Evolutionary conservation across 768 basidiomycete species (phyloP), one percentile per base, ranked within the genome.

Genomic region (Hygrophorus russula): DNA sequence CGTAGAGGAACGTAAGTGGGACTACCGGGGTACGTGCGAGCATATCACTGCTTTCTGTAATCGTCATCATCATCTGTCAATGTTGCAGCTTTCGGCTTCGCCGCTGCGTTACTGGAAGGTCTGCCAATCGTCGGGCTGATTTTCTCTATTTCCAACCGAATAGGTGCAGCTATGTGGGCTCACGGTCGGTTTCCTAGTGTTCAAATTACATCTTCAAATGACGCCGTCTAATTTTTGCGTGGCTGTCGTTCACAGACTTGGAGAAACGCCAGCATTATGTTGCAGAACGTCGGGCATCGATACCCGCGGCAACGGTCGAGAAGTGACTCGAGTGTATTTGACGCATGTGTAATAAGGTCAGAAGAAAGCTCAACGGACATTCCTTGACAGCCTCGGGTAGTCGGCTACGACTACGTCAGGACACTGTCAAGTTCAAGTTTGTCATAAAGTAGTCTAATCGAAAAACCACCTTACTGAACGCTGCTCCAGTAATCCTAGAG

Each of bases 151-250:
- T 91, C 88, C 0, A 93, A 94, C 56, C 71, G 88, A 5, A 74
- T 94, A 18, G 91, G 91, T 5, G 92, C 88, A 2, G 90, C 90
- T 1, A 94, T 96, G 92, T 96, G 90, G 83, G 84, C 86, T 4
- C 78, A 81, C 49, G 85, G 82, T 85, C 44, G 12, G 67, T 53
- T 18, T n/a, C 18, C 5, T 30, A 13, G 24, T 12, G 13, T 24
- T 6, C 15, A 27, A 44, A 18, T 24, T 18, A 18, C 12, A 15
- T 34, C 19, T n/a, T n/a, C n/a, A n/a, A n/a, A n/a, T n/a, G n/a
- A n/a, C n/a, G n/a, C 15, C 49, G 36, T 36, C 42, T 32, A 28
- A 8, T 48, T 13, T 14, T 20, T 10, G n/a, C 38, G n/a, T 20
- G 34, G 10, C 4, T 15, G 17, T 31, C 19, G 3, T 42, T 13